Conservation (phyloP, 768 basidiomycete species). For the Lactifluus rugatus region DNA sequence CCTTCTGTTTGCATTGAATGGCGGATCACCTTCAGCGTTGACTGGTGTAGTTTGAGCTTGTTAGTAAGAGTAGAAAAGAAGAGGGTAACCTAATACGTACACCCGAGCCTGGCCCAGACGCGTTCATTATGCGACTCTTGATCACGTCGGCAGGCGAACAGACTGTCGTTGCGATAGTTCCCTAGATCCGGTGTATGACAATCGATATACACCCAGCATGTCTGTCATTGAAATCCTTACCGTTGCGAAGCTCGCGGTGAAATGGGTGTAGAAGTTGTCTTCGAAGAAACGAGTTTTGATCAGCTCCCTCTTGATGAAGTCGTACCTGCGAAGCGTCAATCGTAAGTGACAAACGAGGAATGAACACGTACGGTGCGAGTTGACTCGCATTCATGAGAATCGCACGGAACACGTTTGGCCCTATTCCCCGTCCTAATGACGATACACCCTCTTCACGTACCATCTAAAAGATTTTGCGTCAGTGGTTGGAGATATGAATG, state of each 20-base stretch:
- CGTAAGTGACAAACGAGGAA: background rate
- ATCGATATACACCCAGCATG: background rate
- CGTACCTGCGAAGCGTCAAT: slow-evolving; percentile 44
- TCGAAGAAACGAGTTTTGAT: slow-evolving; percentile 61
- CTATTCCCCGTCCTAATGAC: slow-evolving; percentile 66
- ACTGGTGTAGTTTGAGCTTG: slow-evolving; percentile 31
- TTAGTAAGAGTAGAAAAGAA: background rate
- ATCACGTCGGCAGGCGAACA: slow-evolving; percentile 85
- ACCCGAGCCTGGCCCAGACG: slow-evolving; percentile 68
- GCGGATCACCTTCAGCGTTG: slow-evolving; percentile 61
- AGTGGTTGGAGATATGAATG: slow-evolving; percentile 10
- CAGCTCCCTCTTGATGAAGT: slow-evolving; percentile 83
- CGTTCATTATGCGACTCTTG: slow-evolving; percentile 87
- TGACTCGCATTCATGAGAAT: slow-evolving; percentile 89
- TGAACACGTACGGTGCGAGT: slow-evolving; percentile 63
- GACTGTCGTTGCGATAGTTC: slow-evolving; percentile 82
- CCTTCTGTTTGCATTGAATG: slow-evolving; percentile 64
- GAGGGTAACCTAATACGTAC: slow-evolving; percentile 33
- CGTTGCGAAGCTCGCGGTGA: slow-evolving; percentile 79
- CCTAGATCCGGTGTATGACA: slow-evolving; percentile 30
- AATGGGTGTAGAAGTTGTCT: slow-evolving; percentile 78
- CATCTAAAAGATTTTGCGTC: slow-evolving; percentile 43
- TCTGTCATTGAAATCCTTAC: slow-evolving; percentile 32
- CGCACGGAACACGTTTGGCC: slow-evolving; percentile 80
- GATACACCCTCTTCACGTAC: slow-evolving; percentile 76